phyloP scores from a whole-genome alignment of 306 rosid genomes.

The Vachellia collinsii region DNA sequence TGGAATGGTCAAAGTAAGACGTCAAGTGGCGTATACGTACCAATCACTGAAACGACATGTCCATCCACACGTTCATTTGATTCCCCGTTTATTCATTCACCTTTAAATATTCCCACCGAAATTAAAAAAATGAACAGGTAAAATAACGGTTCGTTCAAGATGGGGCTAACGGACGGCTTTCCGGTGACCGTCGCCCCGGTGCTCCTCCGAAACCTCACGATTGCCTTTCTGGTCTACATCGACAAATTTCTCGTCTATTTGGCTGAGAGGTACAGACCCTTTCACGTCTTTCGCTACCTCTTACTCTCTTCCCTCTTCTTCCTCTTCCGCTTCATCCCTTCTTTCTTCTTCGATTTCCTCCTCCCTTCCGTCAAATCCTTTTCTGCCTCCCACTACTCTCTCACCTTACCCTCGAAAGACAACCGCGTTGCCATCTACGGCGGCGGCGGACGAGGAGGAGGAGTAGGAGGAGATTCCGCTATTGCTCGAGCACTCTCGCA shows the following conservation, averaged over 20 bases:
- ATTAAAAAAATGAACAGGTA: background rate
- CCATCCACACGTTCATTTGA: background rate
- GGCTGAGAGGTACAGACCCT: slow-evolving; percentile 44
- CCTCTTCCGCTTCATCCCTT: slow-evolving; percentile 58
- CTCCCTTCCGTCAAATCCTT: slow-evolving; percentile 11
- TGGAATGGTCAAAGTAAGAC: background rate
- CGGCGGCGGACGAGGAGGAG: background rate
- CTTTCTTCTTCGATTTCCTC: slow-evolving; percentile 22
- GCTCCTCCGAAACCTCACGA: slow-evolving; percentile 46
- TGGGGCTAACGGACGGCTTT: slow-evolving; percentile 41
- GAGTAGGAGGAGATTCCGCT: slow-evolving; percentile 27
- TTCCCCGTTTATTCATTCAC: background rate
- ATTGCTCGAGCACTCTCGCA: slow-evolving; percentile 77
- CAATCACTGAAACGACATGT: background rate
- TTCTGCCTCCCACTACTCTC: background rate
- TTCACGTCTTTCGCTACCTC: slow-evolving; percentile 53
- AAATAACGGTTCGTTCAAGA: background rate
- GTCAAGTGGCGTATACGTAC: background rate
- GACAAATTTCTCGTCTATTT: slow-evolving; percentile 44
- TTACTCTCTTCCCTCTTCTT: slow-evolving; percentile 35
- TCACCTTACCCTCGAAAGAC: slow-evolving; percentile 6
- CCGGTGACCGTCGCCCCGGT: slow-evolving; percentile 48
- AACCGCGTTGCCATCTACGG: background rate
- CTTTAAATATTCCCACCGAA: background rate
- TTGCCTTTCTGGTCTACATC: slow-evolving; percentile 46